phyloP scores from a whole-genome alignment of 2,329 filamentous ascomycete genomes.

The Phaeomoniella chlamydospora region DNA sequence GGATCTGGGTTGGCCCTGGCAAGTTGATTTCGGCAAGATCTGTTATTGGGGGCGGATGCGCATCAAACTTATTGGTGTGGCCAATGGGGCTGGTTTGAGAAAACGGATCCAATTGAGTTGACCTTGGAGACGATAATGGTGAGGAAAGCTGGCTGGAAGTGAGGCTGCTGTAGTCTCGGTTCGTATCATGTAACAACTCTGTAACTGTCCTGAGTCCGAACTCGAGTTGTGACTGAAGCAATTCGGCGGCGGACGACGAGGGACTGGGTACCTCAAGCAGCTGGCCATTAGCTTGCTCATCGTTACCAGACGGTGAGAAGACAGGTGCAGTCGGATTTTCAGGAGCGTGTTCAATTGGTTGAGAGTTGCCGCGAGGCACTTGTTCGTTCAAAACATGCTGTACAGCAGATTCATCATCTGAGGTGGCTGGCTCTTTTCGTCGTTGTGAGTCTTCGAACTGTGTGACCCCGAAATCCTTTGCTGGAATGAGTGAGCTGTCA shows the following conservation, averaged over 20 bases:
- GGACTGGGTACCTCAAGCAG: too few relatives aligned
- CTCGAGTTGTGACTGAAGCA: background rate
- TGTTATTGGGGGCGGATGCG: background rate
- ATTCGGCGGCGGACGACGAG: background rate
- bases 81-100: background rate
- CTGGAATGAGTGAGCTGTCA: conserved; percentile 1
- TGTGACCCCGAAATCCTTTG: conserved; percentile 1
- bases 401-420: background rate
- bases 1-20: conserved; percentile 6
- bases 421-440: background rate
- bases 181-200: background rate
- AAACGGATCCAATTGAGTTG: conserved; percentile 2
- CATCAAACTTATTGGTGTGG: background rate
- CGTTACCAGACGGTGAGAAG: background rate
- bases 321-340: background rate
- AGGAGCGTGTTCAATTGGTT: background rate
- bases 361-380: background rate
- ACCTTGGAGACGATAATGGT: conserved; percentile 16
- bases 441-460: background rate
- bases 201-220: background rate
- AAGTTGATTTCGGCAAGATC: background rate
- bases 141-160: background rate
- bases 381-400: background rate
- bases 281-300: background rate
- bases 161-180: too few relatives aligned